Evolutionary conservation across 768 basidiomycete species (phyloP), one percentile per base, ranked within the genome.

Genomic region (Suillus ampliporus): DNA sequence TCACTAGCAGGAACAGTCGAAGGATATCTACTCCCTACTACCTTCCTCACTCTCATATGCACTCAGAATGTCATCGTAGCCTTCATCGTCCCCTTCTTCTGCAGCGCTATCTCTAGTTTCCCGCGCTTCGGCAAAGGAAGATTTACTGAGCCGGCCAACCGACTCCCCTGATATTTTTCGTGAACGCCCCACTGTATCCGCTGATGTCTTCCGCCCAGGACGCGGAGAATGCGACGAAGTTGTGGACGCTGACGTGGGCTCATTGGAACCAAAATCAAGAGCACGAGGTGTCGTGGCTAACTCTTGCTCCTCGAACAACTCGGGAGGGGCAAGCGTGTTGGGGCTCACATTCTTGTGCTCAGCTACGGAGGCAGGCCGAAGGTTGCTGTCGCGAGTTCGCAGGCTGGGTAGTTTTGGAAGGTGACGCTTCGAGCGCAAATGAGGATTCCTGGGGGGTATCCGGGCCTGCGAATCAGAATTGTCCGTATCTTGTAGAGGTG

Each of bases 21-120:
- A 28, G 15, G 34, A 8, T 21, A 21, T 60, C 40, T 56, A 60
- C 56, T 72, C 68, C n/a, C 53, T 71, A 40, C 72, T 71, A 35
- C 79, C 80, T 58, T 87, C 89, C 70, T 91, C 90, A 69, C 91
- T 91, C 76, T 92, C 91, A 68, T 93, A 93, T 21, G 91, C 91
- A 71, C 89, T 91, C 63, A 93, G 74, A 60, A 93, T 70, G 14
- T 92, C 91, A 67, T 89, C 90, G 60, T 91, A 92, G 4, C 89
- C 85, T 59, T 83, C 82, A 66, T 92, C 91, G 63, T 92, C 91
- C 5, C 91, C 90, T 62, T 92, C 90, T 58, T 89, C 88, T 0
- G 89, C 90, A 23, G 82, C 85, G 69, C 88, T 91, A 40, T 89
- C 86, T 43, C 85, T 79, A 50, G 74, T 69, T 58, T 74, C 72